A percentile compares a stretch with the other conserved stretches of the same genome.
Conservation (phyloP, 108 stramenopile genomes). For the Cyclotella sp. region DNA sequence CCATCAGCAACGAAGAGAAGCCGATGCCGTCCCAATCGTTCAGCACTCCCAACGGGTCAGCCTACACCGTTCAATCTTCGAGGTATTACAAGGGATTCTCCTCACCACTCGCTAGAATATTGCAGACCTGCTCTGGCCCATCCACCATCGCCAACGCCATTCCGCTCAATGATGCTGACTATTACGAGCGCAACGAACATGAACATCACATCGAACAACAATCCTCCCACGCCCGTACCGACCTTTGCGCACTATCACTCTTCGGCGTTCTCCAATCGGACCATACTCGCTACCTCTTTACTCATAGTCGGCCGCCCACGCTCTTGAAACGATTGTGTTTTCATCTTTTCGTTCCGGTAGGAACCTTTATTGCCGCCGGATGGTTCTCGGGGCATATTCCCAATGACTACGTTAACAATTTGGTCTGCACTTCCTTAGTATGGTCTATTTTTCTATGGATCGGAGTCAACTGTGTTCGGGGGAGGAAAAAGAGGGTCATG, state of each 20-base stretch:
- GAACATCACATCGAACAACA: slow-evolving; percentile 50
- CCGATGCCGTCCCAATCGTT: slow-evolving; percentile 1
- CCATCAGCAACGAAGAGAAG: background rate
- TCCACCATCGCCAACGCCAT: background rate
- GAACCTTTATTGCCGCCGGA: slow-evolving; percentile 67
- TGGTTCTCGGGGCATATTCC: slow-evolving; percentile 64
- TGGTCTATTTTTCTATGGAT: slow-evolving; percentile 59
- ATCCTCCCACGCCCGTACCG: slow-evolving; percentile 54
- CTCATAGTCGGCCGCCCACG: slow-evolving; percentile 62
- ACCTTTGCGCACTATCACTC: slow-evolving; percentile 77
- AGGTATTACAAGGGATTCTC: slow-evolving; percentile 63
- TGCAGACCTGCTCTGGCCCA: slow-evolving; percentile 1
- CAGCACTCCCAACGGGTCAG: background rate
- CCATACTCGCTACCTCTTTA: slow-evolving; percentile 74
- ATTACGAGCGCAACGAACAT: background rate
- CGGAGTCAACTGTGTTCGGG: slow-evolving; percentile 57
- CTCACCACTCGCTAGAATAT: slow-evolving; percentile 48
- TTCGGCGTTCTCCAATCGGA: slow-evolving; percentile 79
- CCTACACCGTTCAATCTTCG: background rate
- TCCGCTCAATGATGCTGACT: background rate
- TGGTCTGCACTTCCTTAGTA: slow-evolving; percentile 55
- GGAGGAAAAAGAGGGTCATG: slow-evolving; percentile 61
- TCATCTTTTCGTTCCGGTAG: slow-evolving; percentile 62
- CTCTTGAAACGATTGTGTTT: slow-evolving; percentile 55
- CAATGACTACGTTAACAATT: slow-evolving; percentile 59